Evolutionary conservation across 768 basidiomycete genomes (phyloP), one percentile per base, ranked within the genome.

Genomic region (Coprinopsis marcescibilis): DNA sequence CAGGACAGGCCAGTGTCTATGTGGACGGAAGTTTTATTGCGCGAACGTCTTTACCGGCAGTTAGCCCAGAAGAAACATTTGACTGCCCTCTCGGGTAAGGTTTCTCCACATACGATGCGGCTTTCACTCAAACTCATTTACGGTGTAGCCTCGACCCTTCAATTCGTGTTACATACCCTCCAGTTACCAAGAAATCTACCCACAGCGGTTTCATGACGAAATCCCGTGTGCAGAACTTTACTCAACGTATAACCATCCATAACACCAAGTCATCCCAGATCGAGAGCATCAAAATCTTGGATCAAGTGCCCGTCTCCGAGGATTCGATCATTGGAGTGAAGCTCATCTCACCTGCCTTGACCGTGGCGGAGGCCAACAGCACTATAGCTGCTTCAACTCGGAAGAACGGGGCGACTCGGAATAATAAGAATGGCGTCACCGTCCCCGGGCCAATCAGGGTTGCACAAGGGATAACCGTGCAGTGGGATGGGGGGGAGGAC

Each of bases 1-100:
- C 61, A 0, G 80, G 80, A 0, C 50, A 55, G 0, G 71, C 74
- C 0, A 75, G 68, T 49, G 68, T 80, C 0, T 81, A 77, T 54
- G 65, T 80, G 25, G 75, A 81, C 55, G 75, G 76, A 30, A 72
- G 71, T 46, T 80, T 77, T 54, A 75, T 81, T 11, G 65, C 78
- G 7, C 68, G 65, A 48, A 72, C 75, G 0, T 45, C 60, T 2
- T 60, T 81, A 10, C 65, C 67, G 1, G 51, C 61, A 7, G 67
- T 73, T 10, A 69, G 68, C 35, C 68, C 71, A 11, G 58, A 67
- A 33, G 72, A 73, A 49, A 69, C 53, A 25, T 74, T 75, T 48
- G 65, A 69, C 27, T 74, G 70, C 55, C 61, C 70, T 2, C 65
- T 75, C 14, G 73, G 73, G 73, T 73, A 54, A 13, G 65, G 6